Evolutionary conservation across 164 flowering plant genomes (phyloP), one percentile per base, ranked within the genome.

Genomic region (Warburgia ugandensis): DNA sequence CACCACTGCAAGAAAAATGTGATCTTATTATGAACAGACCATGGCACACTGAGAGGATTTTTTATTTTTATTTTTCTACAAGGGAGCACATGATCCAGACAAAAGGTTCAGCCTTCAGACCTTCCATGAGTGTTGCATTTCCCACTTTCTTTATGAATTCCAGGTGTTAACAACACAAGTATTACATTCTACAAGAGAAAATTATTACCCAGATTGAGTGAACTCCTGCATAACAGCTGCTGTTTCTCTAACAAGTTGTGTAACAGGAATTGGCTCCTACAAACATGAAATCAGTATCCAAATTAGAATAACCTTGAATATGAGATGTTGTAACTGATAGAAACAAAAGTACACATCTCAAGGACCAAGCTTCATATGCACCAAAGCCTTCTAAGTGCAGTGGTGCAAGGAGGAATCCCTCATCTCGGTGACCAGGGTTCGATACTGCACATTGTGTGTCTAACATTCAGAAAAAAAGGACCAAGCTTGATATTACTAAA

Each of bases 181-280:
- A 39, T 6, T 39, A 16, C 16, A 39, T n/a, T n/a, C n/a, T n/a
- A n/a, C n/a, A n/a, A n/a, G 5, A 26, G 8, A 19, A 50, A 23
- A 48, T 42, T 43, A 3, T 72, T 82, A 91, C 97, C 97, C 97
- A 31, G 97, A 91, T 54, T 91, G 97, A 61, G 97, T 91, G 65
- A 91, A 91, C 58, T 91, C 97, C 65, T 91, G 97, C 97, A 91
- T 87, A 45, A 87, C 96, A 59, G 97, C 85, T 1, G 97, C 97
- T 56, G 88, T 87, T 75, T 91, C 97, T 60, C 97, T 70, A 5
- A 91, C 97, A 63, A 91, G 86, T 62, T 91, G 97, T 7, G 92
- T 91, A 23, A 91, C 92, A 54, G 96, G 97, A 20, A 91, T 87
- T 55, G 77, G 73, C 64, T 91, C 96, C 97, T 91, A 52, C 40